These are phyloP conservation scores for Suillus plorans DNA, from an alignment of 768 basidiomycete species.

Conservation along the genomic window DNA sequence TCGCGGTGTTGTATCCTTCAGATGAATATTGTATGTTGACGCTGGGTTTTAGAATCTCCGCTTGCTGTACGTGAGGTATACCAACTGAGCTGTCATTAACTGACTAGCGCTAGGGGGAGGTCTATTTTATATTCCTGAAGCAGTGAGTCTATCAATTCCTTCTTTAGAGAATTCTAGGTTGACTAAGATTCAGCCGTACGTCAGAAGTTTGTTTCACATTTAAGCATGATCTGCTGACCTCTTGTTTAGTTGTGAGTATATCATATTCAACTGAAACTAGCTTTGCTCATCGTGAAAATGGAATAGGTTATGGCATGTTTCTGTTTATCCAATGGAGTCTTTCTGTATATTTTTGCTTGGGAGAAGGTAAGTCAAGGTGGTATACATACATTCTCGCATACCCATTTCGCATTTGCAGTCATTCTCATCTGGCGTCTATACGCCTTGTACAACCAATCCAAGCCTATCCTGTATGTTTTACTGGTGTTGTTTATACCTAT, in stretches of 20 bases:
- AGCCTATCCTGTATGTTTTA: neutral
- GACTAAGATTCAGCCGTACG: neutral
- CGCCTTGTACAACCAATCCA: neutral
- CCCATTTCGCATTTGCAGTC: neutral
- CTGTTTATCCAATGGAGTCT: neutral
- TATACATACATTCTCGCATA: neutral
- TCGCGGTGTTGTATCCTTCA: neutral
- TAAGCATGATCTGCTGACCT: neutral
- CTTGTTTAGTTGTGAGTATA: neutral
- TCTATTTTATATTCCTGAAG: neutral
- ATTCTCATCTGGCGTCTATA: neutral
- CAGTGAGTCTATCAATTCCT: neutral
- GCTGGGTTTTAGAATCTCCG: neutral
- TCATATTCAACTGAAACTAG: neutral
- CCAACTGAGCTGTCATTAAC: neutral
- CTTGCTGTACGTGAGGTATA: neutral
- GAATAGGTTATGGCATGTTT: neutral
- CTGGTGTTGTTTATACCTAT: neutral
- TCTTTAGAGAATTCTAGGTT: neutral
- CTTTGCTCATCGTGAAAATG: neutral
- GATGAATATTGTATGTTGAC: neutral
- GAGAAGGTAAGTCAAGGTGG: neutral
- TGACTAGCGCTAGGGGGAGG: neutral
- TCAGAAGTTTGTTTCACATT: neutral
- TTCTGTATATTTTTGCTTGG: neutral